Conservation (phyloP, 2,329 filamentous ascomycete species). For the Sporothrix protearum region DNA sequence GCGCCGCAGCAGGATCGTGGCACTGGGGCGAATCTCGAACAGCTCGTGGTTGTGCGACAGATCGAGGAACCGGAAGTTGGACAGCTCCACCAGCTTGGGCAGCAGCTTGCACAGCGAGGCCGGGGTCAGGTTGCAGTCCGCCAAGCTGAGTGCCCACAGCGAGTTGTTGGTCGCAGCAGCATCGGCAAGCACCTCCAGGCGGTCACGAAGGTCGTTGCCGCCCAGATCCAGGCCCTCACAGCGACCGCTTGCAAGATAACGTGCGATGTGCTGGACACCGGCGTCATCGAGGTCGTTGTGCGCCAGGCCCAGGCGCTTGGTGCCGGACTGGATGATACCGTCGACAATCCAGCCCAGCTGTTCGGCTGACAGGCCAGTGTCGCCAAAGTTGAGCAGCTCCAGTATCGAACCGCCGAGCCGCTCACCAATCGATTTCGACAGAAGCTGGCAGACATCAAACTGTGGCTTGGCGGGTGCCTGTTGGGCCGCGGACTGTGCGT, state of each 20-base stretch:
- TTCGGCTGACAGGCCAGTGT: constrained; percentile 67
- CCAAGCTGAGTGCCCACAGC: constrained; percentile 79
- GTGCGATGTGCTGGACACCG: constrained; percentile 70
- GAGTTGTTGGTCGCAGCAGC: constrained; percentile 53
- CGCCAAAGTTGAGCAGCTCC: constrained; percentile 78
- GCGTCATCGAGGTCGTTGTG: constrained; percentile 73
- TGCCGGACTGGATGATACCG: constrained; percentile 71
- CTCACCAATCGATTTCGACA: constrained; percentile 72
- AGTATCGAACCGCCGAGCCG: constrained; percentile 71
- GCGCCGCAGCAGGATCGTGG: constrained; percentile 67
- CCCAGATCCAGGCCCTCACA: constrained; percentile 89
- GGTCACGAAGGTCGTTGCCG: constrained; percentile 67
- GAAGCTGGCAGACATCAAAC: constrained; percentile 59
- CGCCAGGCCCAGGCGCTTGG: constrained; percentile 76
- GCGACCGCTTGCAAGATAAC: constrained; percentile 69
- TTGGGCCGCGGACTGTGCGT: constrained; percentile 23
- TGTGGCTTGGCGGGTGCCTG: constrained; percentile 28
- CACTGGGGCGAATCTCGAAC: constrained; percentile 70
- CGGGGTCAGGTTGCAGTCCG: constrained; percentile 76
- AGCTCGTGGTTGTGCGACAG: constrained; percentile 83
- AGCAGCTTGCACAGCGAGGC: constrained; percentile 70
- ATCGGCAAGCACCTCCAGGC: constrained; percentile 51
- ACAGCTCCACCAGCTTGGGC: constrained; percentile 65
- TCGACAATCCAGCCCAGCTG: constrained; percentile 77
- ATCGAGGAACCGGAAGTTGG: constrained; percentile 81